Conservation (phyloP, 2,329 filamentous ascomycete genomes). For the Penicillium hordei region DNA sequence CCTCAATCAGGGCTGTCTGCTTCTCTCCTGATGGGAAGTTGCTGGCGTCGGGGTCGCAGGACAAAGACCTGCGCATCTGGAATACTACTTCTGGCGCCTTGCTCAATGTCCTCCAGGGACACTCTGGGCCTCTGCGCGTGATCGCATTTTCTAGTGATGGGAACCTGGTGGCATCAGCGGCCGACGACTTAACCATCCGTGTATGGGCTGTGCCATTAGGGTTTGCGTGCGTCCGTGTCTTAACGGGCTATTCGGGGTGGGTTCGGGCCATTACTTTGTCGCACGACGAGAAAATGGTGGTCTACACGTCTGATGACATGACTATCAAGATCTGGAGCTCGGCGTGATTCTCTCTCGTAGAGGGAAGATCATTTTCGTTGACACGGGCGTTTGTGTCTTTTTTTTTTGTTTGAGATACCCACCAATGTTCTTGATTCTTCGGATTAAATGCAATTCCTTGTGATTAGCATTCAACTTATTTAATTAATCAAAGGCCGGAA, state of each 20-base stretch:
- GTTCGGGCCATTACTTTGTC: conserved; percentile 6
- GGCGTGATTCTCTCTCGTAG: neutral
- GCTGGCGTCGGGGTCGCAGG: conserved; percentile 5
- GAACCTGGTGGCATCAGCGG: conserved; percentile 5
- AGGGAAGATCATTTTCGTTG: neutral
- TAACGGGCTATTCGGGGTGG: conserved; percentile 10
- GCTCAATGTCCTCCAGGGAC: conserved; percentile 3
- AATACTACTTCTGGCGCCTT: conserved; percentile 4
- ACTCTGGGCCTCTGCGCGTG: conserved; percentile 4
- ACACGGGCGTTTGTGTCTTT: neutral
- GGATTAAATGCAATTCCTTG: neutral
- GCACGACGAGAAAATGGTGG: neutral
- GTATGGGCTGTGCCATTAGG: conserved; percentile 1
- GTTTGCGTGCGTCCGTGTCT: neutral
- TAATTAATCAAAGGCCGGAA: neutral
- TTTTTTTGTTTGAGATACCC: conserved; percentile 12
- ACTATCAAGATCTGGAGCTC: conserved; percentile 13
- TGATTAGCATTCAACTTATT: neutral
- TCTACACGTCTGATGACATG: conserved; percentile 12
- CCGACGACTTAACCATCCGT: conserved; percentile 10
- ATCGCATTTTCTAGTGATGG: conserved; percentile 6
- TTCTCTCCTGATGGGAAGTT: conserved; percentile 8
- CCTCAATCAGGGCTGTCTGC: conserved; percentile 6
- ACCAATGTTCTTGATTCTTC: conserved; percentile 7
- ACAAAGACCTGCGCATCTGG: conserved; percentile 11